phyloP scores from a whole-genome alignment of 345 rosid species.

The Psidium friedrichsthalianum region DNA sequence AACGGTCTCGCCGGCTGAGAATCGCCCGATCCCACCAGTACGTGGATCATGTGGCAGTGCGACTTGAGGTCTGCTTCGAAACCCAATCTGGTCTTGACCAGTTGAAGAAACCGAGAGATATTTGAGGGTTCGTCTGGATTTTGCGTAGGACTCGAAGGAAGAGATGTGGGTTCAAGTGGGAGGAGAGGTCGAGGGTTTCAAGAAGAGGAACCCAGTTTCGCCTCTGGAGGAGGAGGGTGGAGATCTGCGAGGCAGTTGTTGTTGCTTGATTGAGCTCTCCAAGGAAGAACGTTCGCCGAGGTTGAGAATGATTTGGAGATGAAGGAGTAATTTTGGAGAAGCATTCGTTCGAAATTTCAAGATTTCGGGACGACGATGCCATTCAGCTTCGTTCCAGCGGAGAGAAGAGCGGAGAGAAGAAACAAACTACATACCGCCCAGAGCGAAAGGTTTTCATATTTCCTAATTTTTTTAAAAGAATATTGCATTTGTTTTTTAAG shows the following conservation, averaged over 20 bases:
- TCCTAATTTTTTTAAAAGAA: no score
- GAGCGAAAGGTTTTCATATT: no score
- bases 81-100: conserved; percentile 28
- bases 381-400: not conserved
- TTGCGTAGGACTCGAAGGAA: conserved; percentile 43
- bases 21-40: conserved; percentile 18
- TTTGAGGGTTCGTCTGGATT: conserved; percentile 28
- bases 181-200: conserved; percentile 24
- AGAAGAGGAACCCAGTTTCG: conserved; percentile 34
- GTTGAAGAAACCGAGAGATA: conserved; percentile 50
- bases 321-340: not conserved
- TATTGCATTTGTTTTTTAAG: no score
- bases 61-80: conserved; percentile 40
- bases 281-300: conserved; percentile 18
- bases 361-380: not conserved
- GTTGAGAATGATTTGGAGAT: conserved; percentile 26
- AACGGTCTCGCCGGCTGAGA: conserved; percentile 18
- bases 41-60: conserved; percentile 28
- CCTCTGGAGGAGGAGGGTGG: conserved; percentile 52
- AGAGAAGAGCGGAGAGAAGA: not conserved
- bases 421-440: no score
- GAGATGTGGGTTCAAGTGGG: conserved; percentile 32
- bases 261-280: conserved; percentile 42
- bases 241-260: conserved; percentile 34
- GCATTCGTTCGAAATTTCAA: conserved; percentile 1